phyloP scores from a whole-genome alignment of 1,284 basidiomycete genomes.

The Tilletia caries region DNA sequence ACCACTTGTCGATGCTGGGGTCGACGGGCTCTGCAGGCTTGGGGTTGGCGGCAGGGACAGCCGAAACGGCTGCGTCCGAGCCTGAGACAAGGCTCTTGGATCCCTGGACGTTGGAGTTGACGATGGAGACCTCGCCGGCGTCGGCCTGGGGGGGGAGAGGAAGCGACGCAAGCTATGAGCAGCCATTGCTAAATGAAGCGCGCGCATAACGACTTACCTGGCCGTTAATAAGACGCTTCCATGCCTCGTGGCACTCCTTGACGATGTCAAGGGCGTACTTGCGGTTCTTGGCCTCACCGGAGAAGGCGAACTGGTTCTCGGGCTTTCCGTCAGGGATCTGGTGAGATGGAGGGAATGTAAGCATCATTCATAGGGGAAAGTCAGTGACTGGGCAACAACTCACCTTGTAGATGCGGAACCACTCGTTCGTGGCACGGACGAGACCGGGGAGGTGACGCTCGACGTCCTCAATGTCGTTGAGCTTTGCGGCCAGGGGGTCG shows the following conservation, averaged over 20 bases:
- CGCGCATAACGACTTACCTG: conserved; percentile 56
- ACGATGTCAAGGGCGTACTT: conserved; percentile 98
- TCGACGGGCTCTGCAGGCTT: conserved; percentile 52
- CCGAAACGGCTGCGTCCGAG: conserved; percentile 66
- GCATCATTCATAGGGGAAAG: too few relatives aligned
- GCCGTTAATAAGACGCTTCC: conserved; percentile 86
- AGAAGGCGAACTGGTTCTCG: conserved; percentile 98
- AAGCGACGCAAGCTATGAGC: background rate
- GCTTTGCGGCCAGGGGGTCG: conserved; percentile 90
- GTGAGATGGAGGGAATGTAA: too few relatives aligned
- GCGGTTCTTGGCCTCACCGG: conserved; percentile 95
- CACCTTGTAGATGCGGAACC: conserved; percentile 79
- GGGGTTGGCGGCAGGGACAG: conserved; percentile 70
- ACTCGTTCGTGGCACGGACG: conserved; percentile 76
- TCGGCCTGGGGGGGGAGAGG: background rate
- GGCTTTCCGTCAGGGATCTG: conserved; percentile 87
- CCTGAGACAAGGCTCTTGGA: conserved; percentile 67
- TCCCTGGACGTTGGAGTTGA: conserved; percentile 66
- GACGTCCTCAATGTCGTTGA: conserved; percentile 99
- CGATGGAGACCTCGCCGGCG: conserved; percentile 40
- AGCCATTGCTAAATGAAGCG: background rate
- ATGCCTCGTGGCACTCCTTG: conserved; percentile 97
- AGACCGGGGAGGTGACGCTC: conserved; percentile 96
- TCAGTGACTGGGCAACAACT: conserved; percentile 59
- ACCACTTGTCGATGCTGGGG: conserved; percentile 54